A percentile compares a stretch with the other conserved stretches of the same genome.
Conservation (phyloP, 202 grass and related monocot genomes). For the Zizania palustris region DNA sequence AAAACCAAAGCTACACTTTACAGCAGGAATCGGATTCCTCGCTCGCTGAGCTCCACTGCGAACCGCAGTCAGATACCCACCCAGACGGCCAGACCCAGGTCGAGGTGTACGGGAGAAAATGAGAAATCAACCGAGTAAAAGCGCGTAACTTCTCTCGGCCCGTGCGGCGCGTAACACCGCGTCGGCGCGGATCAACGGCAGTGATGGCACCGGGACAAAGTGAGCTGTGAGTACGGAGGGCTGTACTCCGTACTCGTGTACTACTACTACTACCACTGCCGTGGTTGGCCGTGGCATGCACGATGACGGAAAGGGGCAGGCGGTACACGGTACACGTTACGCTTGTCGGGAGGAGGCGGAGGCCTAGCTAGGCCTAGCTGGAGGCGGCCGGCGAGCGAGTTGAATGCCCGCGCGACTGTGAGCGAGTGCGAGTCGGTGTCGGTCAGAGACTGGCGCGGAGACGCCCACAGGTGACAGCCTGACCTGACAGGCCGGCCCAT, state of each 20-base stretch:
- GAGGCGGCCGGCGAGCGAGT: background rate
- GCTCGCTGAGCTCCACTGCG: background rate
- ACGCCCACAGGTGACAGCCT: background rate
- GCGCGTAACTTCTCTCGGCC: background rate
- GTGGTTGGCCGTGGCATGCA: background rate
- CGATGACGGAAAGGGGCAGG: slow-evolving; percentile 10
- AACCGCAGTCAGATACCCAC: no score
- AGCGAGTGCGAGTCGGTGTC: no score
- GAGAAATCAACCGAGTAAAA: slow-evolving; percentile 10
- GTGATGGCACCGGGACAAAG: slow-evolving; percentile 4
- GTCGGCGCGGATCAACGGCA: slow-evolving; percentile 29
- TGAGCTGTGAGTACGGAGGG: no score
- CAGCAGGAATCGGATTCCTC: background rate
- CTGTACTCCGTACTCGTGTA: no score
- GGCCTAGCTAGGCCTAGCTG: no score
- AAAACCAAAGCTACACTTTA: background rate
- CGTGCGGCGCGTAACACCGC: background rate
- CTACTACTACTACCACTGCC: background rate
- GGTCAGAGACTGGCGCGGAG: background rate
- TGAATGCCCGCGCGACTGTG: no score
- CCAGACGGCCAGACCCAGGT: background rate
- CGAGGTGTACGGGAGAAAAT: slow-evolving; percentile 17
- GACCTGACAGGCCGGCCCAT: background rate
- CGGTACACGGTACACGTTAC: background rate
- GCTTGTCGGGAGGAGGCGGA: background rate